Evolutionary conservation across 1,139 yeast genomes (phyloP).

Genomic region (Blastobotrys arbuscula): DNA sequence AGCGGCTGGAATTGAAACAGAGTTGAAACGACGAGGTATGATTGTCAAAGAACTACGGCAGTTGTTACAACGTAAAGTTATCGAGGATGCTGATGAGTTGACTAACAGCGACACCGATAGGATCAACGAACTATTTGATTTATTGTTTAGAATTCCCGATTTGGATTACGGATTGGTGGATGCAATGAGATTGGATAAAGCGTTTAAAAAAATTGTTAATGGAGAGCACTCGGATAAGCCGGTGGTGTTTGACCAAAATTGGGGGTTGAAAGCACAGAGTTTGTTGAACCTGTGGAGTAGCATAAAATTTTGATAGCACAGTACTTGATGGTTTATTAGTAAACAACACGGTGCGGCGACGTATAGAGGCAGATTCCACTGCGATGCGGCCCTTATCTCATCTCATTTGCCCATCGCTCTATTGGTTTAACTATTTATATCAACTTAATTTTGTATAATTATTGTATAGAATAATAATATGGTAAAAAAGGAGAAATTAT

Average conservation of each 20-base stretch:
- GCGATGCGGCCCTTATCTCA: no score
- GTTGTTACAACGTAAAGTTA: not conserved
- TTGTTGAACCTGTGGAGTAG: constrained; percentile 1
- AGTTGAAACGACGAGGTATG: not conserved
- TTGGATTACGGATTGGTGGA: not conserved
- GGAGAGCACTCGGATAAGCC: not conserved
- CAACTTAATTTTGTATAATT: no score
- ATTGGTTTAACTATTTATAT: no score
- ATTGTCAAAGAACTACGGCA: not conserved
- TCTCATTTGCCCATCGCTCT: no score
- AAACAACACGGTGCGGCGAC: no score
- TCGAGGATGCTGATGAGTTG: not conserved
- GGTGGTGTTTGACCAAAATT: not conserved
- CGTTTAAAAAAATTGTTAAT: not conserved
- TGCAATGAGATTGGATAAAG: constrained; percentile 3
- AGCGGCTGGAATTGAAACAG: not conserved
- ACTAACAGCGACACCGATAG: not conserved
- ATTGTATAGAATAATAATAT: no score
- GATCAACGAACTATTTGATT: not conserved
- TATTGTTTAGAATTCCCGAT: not conserved
- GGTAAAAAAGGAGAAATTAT: no score
- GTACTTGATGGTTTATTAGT: no score
- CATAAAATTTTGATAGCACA: no score
- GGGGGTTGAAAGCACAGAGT: not conserved
- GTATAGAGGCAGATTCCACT: no score